Conservation (phyloP, 805 yeast genomes). For the Candida mattraensis region DNA sequence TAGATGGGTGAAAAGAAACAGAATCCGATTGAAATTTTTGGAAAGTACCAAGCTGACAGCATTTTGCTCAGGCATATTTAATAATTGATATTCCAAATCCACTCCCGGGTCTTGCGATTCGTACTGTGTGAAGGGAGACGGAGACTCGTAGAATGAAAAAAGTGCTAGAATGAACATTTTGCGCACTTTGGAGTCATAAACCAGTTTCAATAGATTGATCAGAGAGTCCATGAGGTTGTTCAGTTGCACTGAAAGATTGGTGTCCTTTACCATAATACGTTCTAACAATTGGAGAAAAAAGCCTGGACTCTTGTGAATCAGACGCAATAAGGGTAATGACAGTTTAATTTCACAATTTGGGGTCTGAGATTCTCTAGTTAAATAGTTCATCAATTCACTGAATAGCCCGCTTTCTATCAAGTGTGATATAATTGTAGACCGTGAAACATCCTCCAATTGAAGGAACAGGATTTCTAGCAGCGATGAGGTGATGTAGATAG, state of each 20-base stretch:
- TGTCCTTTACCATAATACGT: conserved; percentile 28
- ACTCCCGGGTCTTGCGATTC: conserved; percentile 17
- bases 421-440: conserved; percentile 21
- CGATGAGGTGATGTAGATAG: conserved; percentile 55
- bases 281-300: conserved; percentile 37
- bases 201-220: conserved; percentile 39
- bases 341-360: conserved; percentile 42
- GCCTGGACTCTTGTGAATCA: conserved; percentile 37
- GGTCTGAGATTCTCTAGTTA: conserved; percentile 43
- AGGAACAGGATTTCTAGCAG: conserved; percentile 51
- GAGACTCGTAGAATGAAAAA: conserved; percentile 28
- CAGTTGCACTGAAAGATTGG: conserved; percentile 17
- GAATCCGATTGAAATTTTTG: conserved; percentile 27
- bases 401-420: conserved; percentile 47
- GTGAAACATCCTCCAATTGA: conserved; percentile 23
- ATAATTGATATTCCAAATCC: conserved; percentile 27
- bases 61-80: conserved; percentile 21
- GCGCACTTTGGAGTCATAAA: conserved; percentile 73
- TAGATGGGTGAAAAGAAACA: conserved; percentile 37
- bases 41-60: conserved; percentile 27
- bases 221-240: conserved; percentile 26
- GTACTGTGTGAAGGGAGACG: conserved; percentile 12
- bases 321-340: conserved; percentile 39
- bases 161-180: conserved; percentile 44
- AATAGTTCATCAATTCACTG: conserved; percentile 40